These are phyloP conservation scores for Hordeum vulgare DNA, from an alignment of 176 grass and related monocot genomes.

Conservation along the genomic window DNA sequence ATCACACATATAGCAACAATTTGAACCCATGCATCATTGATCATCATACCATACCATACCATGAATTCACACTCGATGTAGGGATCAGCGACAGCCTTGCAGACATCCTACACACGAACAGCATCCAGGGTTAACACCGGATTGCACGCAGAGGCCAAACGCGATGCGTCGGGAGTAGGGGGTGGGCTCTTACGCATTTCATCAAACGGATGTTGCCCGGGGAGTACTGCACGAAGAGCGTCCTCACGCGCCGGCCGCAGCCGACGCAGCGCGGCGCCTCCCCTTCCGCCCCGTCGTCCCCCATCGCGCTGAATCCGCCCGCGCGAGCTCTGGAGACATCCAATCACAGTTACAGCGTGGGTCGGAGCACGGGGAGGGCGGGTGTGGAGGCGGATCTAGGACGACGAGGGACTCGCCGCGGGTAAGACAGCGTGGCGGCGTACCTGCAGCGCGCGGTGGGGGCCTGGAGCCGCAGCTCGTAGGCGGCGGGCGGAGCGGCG, in stretches of 20 bases:
- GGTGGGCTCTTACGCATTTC: conserved; percentile 83
- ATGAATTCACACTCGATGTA: conserved; percentile 98
- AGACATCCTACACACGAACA: conserved; percentile 40
- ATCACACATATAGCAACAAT: not conserved
- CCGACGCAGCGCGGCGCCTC: conserved; percentile 60
- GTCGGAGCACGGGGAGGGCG: not conserved
- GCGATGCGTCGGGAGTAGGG: too few species aligned
- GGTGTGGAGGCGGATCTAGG: not conserved
- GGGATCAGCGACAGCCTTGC: conserved; percentile 87
- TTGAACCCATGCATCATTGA: not conserved
- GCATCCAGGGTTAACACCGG: not conserved
- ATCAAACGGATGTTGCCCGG: conserved; percentile 95
- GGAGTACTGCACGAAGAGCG: conserved; percentile 86
- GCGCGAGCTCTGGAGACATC: not conserved
- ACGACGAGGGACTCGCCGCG: not conserved
- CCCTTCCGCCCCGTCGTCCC: conserved; percentile 1
- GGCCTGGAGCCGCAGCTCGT: not conserved
- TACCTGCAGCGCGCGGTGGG: not conserved
- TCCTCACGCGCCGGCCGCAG: conserved; percentile 47
- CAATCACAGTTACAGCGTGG: not conserved
- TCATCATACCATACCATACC: conserved; percentile 65
- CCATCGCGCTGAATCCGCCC: not conserved
- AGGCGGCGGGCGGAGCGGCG: not conserved
- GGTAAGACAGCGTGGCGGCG: not conserved
- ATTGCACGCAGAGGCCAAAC: not conserved